Evolutionary conservation across 306 rosid species (phyloP), one percentile per base, ranked within the genome.

Genomic region (Leucaena leucocephala): DNA sequence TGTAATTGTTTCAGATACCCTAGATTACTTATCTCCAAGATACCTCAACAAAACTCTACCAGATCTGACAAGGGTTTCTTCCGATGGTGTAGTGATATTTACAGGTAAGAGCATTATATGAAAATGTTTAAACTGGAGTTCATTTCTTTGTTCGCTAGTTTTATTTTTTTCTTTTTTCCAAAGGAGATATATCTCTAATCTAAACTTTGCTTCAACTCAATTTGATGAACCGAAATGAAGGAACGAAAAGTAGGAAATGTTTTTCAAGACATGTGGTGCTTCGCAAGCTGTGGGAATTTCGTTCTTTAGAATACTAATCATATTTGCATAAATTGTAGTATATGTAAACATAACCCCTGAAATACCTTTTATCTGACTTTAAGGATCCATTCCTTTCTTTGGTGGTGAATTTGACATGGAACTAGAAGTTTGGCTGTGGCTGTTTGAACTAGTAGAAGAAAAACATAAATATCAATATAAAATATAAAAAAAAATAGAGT

Each of bases 31-130:
- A 49, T 86, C 92, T 38, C 90, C 88, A 27, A 82, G 82, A 64
- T 88, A 90, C 82, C 90, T 90, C 78, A 90, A 90, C 89, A 90
- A 82, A 68, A 86, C 94, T 71, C 88, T 90, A 52, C 89, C 90
- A 6, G 90, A 88, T 83, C 78, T 86, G 45, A 88, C 88, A 57
- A 86, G 94, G 82, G 89, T 88, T 16, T 86, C 94, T 27, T 11
- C 78, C 58, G 91, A 85, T 57, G 92, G 94, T 17, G 33, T 88
- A 69, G 91, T 82, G 66, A 80, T 88, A 77, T 88, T 88, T 70
- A 73, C 89, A 49, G 92, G 88, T 86, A 74, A 67, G 79, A 74
- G 68, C 76, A 27, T 52, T 68, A 42, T 6, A 35, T 36, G 17
- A 9, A 71, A 34, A 54, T 58, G 40, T 59, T n/a, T 27, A 39